Percentiles rank a stretch among this genome's conserved stretches.
Conservation (phyloP, 345 rosid genomes). For the Acer saccharum region DNA sequence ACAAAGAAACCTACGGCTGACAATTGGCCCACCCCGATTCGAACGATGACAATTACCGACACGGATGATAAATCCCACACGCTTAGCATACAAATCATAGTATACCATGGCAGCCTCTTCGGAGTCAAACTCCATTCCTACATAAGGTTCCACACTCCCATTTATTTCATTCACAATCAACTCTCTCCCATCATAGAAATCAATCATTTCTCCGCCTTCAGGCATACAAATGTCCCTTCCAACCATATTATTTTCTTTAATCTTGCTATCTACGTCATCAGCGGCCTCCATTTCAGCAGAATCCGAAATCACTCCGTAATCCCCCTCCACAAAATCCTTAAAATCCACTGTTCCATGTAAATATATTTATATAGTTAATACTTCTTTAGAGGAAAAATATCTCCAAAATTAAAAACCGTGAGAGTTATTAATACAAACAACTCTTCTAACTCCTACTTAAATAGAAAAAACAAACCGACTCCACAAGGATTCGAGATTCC, state of each 20-base stretch:
- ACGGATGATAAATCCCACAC: conserved; percentile 34
- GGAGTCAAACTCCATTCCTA: conserved; percentile 48
- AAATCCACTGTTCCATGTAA: conserved; percentile 6
- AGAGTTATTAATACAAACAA: too few relatives aligned
- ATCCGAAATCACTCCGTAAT: conserved; percentile 12
- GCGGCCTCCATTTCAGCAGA: conserved; percentile 3
- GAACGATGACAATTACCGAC: conserved; percentile 46
- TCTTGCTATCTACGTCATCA: conserved; percentile 4
- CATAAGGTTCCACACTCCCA: conserved; percentile 26
- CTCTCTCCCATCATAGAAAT: conserved; percentile 10
- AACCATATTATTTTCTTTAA: not conserved
- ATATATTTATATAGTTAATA: not conserved
- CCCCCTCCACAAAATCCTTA: not conserved
- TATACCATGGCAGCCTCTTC: conserved; percentile 48
- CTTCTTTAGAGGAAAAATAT: not conserved
- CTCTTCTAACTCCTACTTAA: too few relatives aligned
- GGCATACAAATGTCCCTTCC: not conserved
- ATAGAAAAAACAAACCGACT: too few relatives aligned
- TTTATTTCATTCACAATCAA: conserved; percentile 11
- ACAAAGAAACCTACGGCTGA: conserved; percentile 45
- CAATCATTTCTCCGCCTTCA: conserved; percentile 20
- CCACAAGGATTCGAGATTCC: too few relatives aligned
- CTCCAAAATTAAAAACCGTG: not conserved
- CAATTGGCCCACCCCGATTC: conserved; percentile 38
- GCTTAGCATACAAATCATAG: conserved; percentile 46